Evolutionary conservation across 495 filamentous ascomycete genomes (phyloP).

Genomic region (Podospora anserina): DNA sequence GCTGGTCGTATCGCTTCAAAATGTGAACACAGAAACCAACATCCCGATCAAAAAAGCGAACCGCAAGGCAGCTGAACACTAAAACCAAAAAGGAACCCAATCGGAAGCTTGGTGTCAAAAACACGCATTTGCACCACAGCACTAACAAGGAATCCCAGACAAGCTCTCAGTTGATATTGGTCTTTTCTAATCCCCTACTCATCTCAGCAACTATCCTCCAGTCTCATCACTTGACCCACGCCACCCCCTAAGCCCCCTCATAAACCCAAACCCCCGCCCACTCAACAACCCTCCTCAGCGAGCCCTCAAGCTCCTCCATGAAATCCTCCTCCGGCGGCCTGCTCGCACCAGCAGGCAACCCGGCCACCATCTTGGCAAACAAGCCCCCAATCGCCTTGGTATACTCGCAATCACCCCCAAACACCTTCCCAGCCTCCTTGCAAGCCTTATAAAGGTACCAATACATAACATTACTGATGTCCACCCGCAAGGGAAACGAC

Average conservation of each 20-base stretch:
- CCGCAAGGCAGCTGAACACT: neutral
- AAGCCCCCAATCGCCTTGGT: slow-evolving; percentile 16
- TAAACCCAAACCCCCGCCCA: slow-evolving; percentile 18
- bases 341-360: neutral
- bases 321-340: slow-evolving; percentile 22
- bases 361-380: slow-evolving; percentile 4
- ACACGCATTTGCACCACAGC: too few relatives aligned
- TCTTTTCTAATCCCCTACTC: too few relatives aligned
- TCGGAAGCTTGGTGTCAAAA: too few relatives aligned
- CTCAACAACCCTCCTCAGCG: slow-evolving; percentile 18
- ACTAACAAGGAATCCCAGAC: too few relatives aligned
- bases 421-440: slow-evolving; percentile 12
- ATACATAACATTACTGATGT: slow-evolving; percentile 20
- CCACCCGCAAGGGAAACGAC: slow-evolving; percentile 9
- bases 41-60: too few relatives aligned
- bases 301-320: slow-evolving; percentile 15
- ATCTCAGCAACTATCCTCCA: too few relatives aligned
- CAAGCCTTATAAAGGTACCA: slow-evolving; percentile 23
- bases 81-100: too few relatives aligned
- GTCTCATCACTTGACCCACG: too few relatives aligned
- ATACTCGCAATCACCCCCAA: slow-evolving; percentile 20
- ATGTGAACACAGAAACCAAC: neutral
- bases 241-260: neutral
- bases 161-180: too few relatives aligned
- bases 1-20: neutral